Conservation (phyloP, 768 basidiomycete genomes). For the Leccinum disarticulatum region DNA sequence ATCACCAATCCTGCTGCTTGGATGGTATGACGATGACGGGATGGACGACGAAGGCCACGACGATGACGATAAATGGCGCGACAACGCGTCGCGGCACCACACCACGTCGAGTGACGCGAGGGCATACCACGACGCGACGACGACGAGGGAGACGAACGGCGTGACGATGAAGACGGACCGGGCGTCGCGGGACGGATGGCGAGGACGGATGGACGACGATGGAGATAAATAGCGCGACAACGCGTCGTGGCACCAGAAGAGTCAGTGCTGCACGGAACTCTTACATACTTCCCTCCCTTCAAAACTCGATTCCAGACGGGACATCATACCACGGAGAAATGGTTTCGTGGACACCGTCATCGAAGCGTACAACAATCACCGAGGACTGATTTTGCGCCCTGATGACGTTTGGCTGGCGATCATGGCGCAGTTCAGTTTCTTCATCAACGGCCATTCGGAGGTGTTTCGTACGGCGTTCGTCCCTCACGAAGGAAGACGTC, state of each 20-base stretch:
- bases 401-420: constrained; percentile 48
- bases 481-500: constrained; percentile 24
- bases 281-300: constrained; percentile 30
- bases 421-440: constrained; percentile 39
- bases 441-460: constrained; percentile 39
- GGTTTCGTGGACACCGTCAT: constrained; percentile 38
- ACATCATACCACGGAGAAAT: constrained; percentile 31
- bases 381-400: constrained; percentile 42
- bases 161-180: too few relatives aligned
- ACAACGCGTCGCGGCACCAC: too few relatives aligned
- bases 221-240: too few relatives aligned
- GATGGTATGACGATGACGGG: too few relatives aligned
- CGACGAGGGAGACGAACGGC: too few relatives aligned
- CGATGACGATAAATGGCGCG: too few relatives aligned
- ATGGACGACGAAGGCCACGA: too few relatives aligned
- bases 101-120: too few relatives aligned
- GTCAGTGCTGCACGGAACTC: constrained; percentile 22
- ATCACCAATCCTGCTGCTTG: too few relatives aligned
- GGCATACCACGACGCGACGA: too few relatives aligned
- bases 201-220: too few relatives aligned
- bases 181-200: too few relatives aligned
- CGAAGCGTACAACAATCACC: constrained; percentile 37
- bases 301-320: constrained; percentile 18
- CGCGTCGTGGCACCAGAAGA: constrained; percentile 24
- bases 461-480: constrained; percentile 34